phyloP scores from a whole-genome alignment of 176 grass and related monocot species.

The Elaeis guineensis region DNA sequence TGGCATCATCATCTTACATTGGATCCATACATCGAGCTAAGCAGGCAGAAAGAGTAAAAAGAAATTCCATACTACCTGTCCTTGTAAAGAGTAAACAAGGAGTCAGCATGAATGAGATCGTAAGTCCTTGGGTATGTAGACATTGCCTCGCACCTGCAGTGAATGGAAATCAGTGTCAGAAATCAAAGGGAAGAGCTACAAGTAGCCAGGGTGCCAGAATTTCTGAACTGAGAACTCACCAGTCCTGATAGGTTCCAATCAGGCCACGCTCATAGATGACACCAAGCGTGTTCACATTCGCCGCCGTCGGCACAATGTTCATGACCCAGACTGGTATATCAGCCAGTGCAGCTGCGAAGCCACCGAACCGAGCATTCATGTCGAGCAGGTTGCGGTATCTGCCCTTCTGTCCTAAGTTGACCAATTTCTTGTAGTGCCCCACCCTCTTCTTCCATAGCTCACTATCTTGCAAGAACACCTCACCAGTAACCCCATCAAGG shows the following conservation, averaged over 20 bases:
- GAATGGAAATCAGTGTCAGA: background rate
- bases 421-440: slow-evolving; percentile 30
- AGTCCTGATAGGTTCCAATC: slow-evolving; percentile 47
- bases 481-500: slow-evolving; percentile 22
- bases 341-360: slow-evolving; percentile 36
- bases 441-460: slow-evolving; percentile 41
- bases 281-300: slow-evolving; percentile 25
- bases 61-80: slow-evolving; percentile 17
- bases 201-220: too few species aligned
- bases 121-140: slow-evolving; percentile 50
- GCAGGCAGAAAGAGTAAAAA: too few species aligned
- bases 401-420: slow-evolving; percentile 37
- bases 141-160: slow-evolving; percentile 47
- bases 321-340: slow-evolving; percentile 49
- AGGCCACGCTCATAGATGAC: slow-evolving; percentile 51
- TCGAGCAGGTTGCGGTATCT: slow-evolving; percentile 52
- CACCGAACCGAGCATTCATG: slow-evolving; percentile 38
- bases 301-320: slow-evolving; percentile 36
- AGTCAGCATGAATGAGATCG: slow-evolving; percentile 48
- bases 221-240: slow-evolving; percentile 11
- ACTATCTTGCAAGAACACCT: slow-evolving; percentile 22
- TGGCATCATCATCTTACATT: too few species aligned
- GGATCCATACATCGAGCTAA: background rate
- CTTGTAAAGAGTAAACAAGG: slow-evolving; percentile 40
- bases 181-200: too few species aligned